A percentile compares a stretch with the other conserved stretches of the same genome.
Evolutionary conservation across 371 early-diverging fungal genomes (phyloP).

Genomic region (Mortierella sp.): DNA sequence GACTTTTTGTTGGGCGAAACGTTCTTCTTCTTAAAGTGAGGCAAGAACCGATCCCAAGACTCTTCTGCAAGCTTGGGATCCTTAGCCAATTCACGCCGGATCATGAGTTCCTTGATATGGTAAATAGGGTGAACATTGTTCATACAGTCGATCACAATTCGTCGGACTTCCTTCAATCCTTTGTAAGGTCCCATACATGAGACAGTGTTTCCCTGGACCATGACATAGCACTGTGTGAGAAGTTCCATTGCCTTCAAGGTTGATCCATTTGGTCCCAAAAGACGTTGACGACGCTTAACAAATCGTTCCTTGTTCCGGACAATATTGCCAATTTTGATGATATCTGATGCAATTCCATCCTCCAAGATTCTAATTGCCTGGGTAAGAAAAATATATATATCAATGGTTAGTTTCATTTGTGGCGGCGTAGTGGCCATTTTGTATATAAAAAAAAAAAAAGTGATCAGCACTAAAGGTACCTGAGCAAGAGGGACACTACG

Average conservation of each 20-base stretch:
- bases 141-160: conserved; percentile 97
- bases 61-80: conserved; percentile 96
- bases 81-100: conserved; percentile 97
- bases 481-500: conserved; percentile 97
- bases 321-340: conserved; percentile 97
- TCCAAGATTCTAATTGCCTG: conserved; percentile 93
- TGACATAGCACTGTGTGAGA: conserved; percentile 95
- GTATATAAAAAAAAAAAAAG: neutral
- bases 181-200: conserved; percentile 94
- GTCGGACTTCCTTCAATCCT: conserved; percentile 91
- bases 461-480: conserved; percentile 55
- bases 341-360: conserved; percentile 95
- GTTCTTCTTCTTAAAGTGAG: conserved; percentile 96
- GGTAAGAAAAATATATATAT: no score
- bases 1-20: conserved; percentile 66
- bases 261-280: conserved; percentile 98
- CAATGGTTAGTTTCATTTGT: neutral
- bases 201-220: conserved; percentile 99
- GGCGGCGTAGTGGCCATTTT: no score
- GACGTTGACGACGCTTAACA: conserved; percentile 96
- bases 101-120: conserved; percentile 99
- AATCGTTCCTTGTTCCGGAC: conserved; percentile 97
- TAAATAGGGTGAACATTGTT: conserved; percentile 99
- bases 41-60: conserved; percentile 99
- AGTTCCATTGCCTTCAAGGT: conserved; percentile 99